Base-by-base conservation (phyloP, 2,329 filamentous ascomycete species). In the Pseudopyricularia cyperi region DNA sequence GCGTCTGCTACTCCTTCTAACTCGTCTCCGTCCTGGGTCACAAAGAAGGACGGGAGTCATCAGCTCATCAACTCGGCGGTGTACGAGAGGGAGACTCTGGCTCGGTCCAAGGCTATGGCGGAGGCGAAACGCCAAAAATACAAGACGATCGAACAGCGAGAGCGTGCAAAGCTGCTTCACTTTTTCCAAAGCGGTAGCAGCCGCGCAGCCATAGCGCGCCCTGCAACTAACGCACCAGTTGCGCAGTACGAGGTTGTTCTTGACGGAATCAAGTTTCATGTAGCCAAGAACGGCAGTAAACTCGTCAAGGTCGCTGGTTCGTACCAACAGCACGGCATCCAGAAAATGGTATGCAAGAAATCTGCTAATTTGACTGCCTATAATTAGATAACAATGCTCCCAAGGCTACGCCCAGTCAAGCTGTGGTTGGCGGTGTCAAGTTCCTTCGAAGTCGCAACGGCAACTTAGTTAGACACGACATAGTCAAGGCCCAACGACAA, bases 371-470 rank as follows among this genome's bases (percentile, higher is more conserved):
- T 14, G 17, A 12, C 4, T 19, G 3, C 4, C n/a, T 47, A 9
- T 11, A 46, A 46, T 14, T 15, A 51, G 49, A 83, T 58, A 68
- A 72, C 47, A 79, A 82, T 61, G 71, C 76, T 35, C 74, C 79
- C 52, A 80, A 77, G 51, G 72, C 76, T 48, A 94, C 89, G 2
- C 89, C 89, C 0, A 93, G 89, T 67, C 78, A 75, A 56, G 76
- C 83, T 39, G 70, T 73, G 6, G 72, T 95, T 55, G 87, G 85
- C 51, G 87, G 88, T 42, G 86, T 95, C 60, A 82, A 79, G 57
- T 95, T 95, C 63, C 77, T 88, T 60, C 80, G 89, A 58, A 95
- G 87, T 66, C 94, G 91, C 65, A 85, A 84, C 59, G 89, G 89
- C 55, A 95, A 95, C 59, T 77, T 95, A 26, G 85, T 90, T 62